Evolutionary conservation across 2,329 filamentous ascomycete genomes (phyloP).

Genomic region (Colletotrichum ledebouriae): DNA sequence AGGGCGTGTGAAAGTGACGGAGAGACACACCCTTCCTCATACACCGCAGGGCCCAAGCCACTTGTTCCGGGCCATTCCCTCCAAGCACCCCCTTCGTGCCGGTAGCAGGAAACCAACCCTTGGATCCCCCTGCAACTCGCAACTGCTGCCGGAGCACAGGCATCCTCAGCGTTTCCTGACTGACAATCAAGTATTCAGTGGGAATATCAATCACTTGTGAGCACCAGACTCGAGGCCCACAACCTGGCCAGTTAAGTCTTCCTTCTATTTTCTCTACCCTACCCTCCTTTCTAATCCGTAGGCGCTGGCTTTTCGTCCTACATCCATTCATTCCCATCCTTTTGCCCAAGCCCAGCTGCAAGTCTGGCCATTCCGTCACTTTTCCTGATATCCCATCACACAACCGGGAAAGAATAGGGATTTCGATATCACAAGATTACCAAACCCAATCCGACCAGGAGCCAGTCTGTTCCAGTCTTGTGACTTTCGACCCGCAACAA

Average conservation of each 20-base stretch:
- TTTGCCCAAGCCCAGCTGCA: constrained; percentile 42
- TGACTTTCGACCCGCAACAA: constrained; percentile 28
- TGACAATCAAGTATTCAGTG: constrained; percentile 31
- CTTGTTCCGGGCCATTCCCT: constrained; percentile 34
- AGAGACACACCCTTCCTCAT: constrained; percentile 26
- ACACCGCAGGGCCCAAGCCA: constrained; percentile 38
- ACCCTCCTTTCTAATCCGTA: constrained; percentile 44
- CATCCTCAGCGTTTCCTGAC: constrained; percentile 40
- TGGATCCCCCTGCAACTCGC: constrained; percentile 36
- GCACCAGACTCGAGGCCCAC: constrained; percentile 43
- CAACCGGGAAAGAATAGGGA: constrained; percentile 12
- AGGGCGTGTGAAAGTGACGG: constrained; percentile 24
- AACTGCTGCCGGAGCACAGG: constrained; percentile 40
- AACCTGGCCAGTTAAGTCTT: constrained; percentile 39
- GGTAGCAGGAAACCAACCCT: constrained; percentile 26
- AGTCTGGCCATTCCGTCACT: constrained; percentile 42
- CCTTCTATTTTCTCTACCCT: constrained; percentile 42
- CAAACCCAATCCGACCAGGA: constrained; percentile 33
- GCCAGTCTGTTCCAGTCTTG: constrained; percentile 32
- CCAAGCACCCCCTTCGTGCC: constrained; percentile 33
- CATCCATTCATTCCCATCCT: constrained; percentile 46
- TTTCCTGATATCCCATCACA: constrained; percentile 33
- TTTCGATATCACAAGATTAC: constrained; percentile 25
- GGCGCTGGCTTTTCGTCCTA: constrained; percentile 48
- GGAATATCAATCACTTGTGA: constrained; percentile 39